Evolutionary conservation across 1,284 basidiomycete genomes (phyloP), one percentile per base, ranked within the genome.

Genomic region (Mycosarcoma maydis): DNA sequence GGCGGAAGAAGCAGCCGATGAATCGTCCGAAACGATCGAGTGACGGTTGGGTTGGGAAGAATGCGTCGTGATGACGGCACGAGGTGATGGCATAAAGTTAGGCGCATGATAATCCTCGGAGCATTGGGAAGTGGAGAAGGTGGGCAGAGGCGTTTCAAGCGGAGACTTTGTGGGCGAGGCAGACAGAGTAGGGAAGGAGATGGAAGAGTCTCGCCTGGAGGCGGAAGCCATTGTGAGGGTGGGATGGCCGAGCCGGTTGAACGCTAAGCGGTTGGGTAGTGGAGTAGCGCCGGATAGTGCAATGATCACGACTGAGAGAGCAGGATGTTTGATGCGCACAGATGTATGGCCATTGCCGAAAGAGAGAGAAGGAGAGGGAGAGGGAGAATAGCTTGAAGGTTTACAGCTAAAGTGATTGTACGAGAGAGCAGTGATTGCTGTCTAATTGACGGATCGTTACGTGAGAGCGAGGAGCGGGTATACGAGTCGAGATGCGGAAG

Each of bases 11-110:
- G 53, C 54, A 11, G 60, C 51, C 3, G 67, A 64, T 2, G 61
- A 66, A 27, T 71, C 62, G 29, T 66, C 61, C 11, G 68, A 71
- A 20, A 45, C 53, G 36, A 66, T 54, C 26, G 68, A 71, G 26
- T 66, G 57, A 13, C 62, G 36, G 19, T 65, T 50, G 13, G 26
- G 32, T 19, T 57, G 55, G n/a, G 55, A 17, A 1, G 41, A 11
- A 13, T 39, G 54, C 0, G 37, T 22, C 32, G 33, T 20, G 32
- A 29, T 17, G 54, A 37, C 52, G 14, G 17, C 45, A 11, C 55
- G 54, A 20, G 54, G 55, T 8, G 62, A 48, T 7, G 62, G 56
- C 56, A 59, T 59, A 13, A 43, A 43, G 0, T 34, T 42, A 13
- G 27, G 30, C 16, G 44, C 45, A 19, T 50, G 17, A 5, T 23